A percentile compares a stretch with the other conserved stretches of the same genome.
These are phyloP conservation scores for Purshia tridentata DNA, from an alignment of 306 rosid species.

Conservation along the genomic window DNA sequence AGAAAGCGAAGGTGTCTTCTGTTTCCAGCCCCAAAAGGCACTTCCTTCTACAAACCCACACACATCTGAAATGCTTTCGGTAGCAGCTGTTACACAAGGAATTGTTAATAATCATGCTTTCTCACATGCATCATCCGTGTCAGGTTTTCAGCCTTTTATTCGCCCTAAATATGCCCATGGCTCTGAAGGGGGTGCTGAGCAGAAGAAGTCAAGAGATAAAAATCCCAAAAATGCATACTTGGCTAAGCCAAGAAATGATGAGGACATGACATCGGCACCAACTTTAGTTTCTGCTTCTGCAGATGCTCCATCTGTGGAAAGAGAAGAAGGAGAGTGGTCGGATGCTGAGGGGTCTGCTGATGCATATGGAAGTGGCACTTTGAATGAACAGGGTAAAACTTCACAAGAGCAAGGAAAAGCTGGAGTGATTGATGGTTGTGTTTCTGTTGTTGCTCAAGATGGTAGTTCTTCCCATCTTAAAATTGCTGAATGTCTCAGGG, in stretches of 20 bases:
- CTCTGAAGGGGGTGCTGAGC: slow-evolving; percentile 47
- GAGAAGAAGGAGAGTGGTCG: slow-evolving; percentile 99
- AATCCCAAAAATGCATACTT: slow-evolving; percentile 32
- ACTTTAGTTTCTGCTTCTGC: slow-evolving; percentile 32
- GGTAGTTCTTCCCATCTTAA: slow-evolving; percentile 42
- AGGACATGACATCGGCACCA: slow-evolving; percentile 41
- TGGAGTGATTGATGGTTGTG: slow-evolving; percentile 37
- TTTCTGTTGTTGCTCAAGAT: slow-evolving; percentile 39
- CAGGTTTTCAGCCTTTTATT: slow-evolving; percentile 94
- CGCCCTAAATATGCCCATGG: slow-evolving; percentile 52
- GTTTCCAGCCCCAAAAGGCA: slow-evolving; percentile 69
- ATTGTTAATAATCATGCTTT: slow-evolving; percentile 68
- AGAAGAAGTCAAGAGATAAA: slow-evolving; percentile 41
- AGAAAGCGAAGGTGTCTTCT: slow-evolving; percentile 45
- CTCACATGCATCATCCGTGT: slow-evolving; percentile 80
- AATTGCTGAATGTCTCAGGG: slow-evolving; percentile 40
- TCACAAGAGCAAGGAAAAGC: slow-evolving; percentile 43
- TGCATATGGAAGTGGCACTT: slow-evolving; percentile 45
- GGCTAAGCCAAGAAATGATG: slow-evolving; percentile 40
- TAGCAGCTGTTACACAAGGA: slow-evolving; percentile 53
- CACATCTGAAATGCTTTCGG: slow-evolving; percentile 47
- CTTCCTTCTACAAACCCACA: slow-evolving; percentile 57
- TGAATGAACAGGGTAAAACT: slow-evolving; percentile 43
- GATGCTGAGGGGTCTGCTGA: slow-evolving; percentile 76
- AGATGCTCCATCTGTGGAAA: slow-evolving; percentile 52